Conservation (phyloP, 2,329 filamentous ascomycete species). For the Epichloe brachyelytri region DNA sequence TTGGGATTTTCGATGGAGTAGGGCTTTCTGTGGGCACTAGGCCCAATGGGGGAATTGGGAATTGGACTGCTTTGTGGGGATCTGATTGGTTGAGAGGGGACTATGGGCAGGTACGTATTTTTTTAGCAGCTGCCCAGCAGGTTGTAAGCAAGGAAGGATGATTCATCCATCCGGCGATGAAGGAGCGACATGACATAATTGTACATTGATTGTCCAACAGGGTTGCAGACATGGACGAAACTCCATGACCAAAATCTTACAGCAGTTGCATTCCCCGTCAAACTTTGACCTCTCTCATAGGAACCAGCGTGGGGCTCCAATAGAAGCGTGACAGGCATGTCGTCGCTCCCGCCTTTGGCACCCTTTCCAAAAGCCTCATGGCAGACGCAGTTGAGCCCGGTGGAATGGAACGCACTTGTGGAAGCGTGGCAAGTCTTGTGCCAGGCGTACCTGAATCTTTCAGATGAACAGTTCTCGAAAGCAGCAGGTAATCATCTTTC, state of each 20-base stretch:
- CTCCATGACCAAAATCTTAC: background rate
- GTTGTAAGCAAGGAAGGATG: constrained; percentile 1
- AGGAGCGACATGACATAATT: background rate
- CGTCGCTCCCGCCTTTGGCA: constrained; percentile 49
- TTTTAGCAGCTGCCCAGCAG: background rate
- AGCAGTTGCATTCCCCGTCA: background rate
- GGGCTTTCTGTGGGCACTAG: constrained; percentile 13
- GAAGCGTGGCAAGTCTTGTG: constrained; percentile 63
- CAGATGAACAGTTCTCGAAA: constrained; percentile 40
- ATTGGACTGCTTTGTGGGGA: no score
- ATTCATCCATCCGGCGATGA: constrained; percentile 11
- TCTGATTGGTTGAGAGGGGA: constrained; percentile 7
- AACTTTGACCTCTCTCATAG: background rate
- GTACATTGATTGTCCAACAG: background rate
- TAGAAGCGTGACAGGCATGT: constrained; percentile 17
- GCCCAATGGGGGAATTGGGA: background rate
- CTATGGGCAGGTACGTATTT: constrained; percentile 7
- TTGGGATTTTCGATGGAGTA: constrained; percentile 2
- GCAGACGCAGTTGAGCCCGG: constrained; percentile 49
- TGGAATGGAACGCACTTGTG: constrained; percentile 68
- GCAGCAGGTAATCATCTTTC: constrained; percentile 42
- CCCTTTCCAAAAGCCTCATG: constrained; percentile 60
- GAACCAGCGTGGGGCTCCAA: no score
- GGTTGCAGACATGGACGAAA: constrained; percentile 1
- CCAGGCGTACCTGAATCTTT: constrained; percentile 48